Evolutionary conservation across 768 basidiomycete species (phyloP).

Genomic region (Boletus sp.): DNA sequence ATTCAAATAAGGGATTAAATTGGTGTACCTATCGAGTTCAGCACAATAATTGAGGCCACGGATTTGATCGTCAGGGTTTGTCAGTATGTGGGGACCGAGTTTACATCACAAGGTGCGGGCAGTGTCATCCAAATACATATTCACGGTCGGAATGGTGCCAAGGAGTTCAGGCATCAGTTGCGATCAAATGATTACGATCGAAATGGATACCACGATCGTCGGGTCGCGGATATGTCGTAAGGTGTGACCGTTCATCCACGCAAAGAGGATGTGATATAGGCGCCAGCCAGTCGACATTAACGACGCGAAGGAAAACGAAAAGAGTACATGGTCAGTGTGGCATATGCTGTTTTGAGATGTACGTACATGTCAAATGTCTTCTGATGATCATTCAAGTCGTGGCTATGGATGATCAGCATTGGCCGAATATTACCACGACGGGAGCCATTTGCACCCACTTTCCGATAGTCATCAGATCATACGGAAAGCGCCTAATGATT

Average conservation of each 20-base stretch:
- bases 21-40: slow-evolving; percentile 45
- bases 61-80: not conserved
- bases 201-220: not conserved
- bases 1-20: slow-evolving; percentile 62
- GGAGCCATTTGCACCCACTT: slow-evolving; percentile 49
- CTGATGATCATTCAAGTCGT: slow-evolving; percentile 74
- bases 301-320: not conserved
- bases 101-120: not conserved
- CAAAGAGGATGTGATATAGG: not conserved
- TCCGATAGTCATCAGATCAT: slow-evolving; percentile 82
- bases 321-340: not conserved
- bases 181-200: too few relatives aligned
- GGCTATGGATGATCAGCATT: slow-evolving; percentile 41
- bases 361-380: slow-evolving; percentile 64
- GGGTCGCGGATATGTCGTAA: not conserved
- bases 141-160: not conserved
- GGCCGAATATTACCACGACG: not conserved
- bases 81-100: not conserved
- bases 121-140: not conserved
- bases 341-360: not conserved
- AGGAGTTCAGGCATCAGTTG: slow-evolving; percentile 1
- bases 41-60: not conserved
- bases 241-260: not conserved
- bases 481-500: slow-evolving; percentile 66
- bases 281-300: not conserved